phyloP scores from a whole-genome alignment of 2,329 filamentous ascomycete species.

The Penicillium sp. region DNA sequence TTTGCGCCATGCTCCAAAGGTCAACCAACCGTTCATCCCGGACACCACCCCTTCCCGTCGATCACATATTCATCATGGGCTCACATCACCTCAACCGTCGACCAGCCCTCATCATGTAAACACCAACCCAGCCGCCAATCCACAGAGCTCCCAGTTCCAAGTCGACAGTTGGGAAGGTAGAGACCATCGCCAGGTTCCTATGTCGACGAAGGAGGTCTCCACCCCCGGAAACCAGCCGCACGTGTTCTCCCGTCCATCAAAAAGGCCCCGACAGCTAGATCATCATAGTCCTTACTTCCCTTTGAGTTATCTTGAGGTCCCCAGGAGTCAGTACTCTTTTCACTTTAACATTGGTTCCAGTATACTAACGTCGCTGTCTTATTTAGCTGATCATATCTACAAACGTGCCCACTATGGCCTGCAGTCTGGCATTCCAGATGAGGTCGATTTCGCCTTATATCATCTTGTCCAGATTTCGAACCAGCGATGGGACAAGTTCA shows the following conservation, averaged over 20 bases:
- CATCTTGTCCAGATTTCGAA: slow-evolving; percentile 94
- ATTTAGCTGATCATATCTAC: slow-evolving; percentile 64
- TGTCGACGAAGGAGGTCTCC: slow-evolving; percentile 41
- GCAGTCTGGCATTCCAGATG: slow-evolving; percentile 70
- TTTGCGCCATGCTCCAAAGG: slow-evolving; percentile 40
- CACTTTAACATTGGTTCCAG: not conserved
- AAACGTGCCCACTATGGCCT: slow-evolving; percentile 80
- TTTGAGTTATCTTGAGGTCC: slow-evolving; percentile 36
- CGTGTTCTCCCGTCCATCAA: slow-evolving; percentile 33
- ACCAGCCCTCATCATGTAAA: slow-evolving; percentile 22
- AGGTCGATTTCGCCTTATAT: slow-evolving; percentile 89
- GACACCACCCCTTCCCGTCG: slow-evolving; percentile 38
- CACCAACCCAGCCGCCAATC: slow-evolving; percentile 31
- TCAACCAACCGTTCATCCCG: slow-evolving; percentile 40
- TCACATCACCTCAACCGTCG: slow-evolving; percentile 36
- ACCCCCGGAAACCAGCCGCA: slow-evolving; percentile 44
- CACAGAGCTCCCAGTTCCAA: slow-evolving; percentile 29
- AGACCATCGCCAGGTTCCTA: slow-evolving; percentile 36
- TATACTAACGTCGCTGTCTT: slow-evolving; percentile 10
- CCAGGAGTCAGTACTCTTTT: slow-evolving; percentile 31
- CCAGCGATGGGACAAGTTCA: slow-evolving; percentile 91
- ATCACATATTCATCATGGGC: slow-evolving; percentile 28
- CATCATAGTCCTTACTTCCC: slow-evolving; percentile 41
- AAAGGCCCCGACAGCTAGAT: slow-evolving; percentile 34
- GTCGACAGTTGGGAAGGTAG: slow-evolving; percentile 40